phyloP scores from a whole-genome alignment of 192 early-diverging fungal genomes.

The Radiomyces spectabilis region DNA sequence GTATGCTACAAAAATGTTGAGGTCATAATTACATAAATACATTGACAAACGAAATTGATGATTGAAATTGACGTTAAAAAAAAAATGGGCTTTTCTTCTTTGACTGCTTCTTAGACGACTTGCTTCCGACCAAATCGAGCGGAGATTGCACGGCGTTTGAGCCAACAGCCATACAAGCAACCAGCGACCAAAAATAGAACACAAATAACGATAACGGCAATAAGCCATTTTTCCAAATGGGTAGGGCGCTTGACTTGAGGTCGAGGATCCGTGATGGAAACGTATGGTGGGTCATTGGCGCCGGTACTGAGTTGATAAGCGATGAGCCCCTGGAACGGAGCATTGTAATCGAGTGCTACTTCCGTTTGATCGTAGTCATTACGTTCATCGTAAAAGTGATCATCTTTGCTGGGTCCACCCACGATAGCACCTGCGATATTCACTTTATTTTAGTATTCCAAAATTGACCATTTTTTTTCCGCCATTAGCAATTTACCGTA shows the following conservation, averaged over 20 bases:
- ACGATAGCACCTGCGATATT: constrained; percentile 26
- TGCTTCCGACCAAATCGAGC: too few species aligned
- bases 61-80: too few species aligned
- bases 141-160: constrained; percentile 3
- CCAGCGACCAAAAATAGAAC: constrained; percentile 28
- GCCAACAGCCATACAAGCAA: constrained; percentile 2
- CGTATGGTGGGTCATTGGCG: constrained; percentile 35
- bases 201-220: constrained; percentile 40
- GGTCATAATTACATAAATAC: too few species aligned
- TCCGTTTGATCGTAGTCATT: constrained; percentile 40
- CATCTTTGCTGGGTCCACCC: constrained; percentile 48
- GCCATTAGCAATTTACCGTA: constrained; percentile 25
- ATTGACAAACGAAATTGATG: too few species aligned
- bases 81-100: too few species aligned
- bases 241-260: constrained; percentile 27
- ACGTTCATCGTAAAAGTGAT: constrained; percentile 39
- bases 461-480: neutral
- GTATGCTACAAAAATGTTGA: too few species aligned
- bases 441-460: neutral
- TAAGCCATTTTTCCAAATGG: constrained; percentile 33
- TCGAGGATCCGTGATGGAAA: constrained; percentile 33
- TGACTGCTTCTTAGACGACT: too few species aligned
- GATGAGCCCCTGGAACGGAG: constrained; percentile 39
- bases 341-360: constrained; percentile 50
- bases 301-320: constrained; percentile 42